A percentile compares a stretch with the other conserved stretches of the same genome.
Conservation (phyloP, 495 filamentous ascomycete species). For the Opeltia flavorubescens region DNA sequence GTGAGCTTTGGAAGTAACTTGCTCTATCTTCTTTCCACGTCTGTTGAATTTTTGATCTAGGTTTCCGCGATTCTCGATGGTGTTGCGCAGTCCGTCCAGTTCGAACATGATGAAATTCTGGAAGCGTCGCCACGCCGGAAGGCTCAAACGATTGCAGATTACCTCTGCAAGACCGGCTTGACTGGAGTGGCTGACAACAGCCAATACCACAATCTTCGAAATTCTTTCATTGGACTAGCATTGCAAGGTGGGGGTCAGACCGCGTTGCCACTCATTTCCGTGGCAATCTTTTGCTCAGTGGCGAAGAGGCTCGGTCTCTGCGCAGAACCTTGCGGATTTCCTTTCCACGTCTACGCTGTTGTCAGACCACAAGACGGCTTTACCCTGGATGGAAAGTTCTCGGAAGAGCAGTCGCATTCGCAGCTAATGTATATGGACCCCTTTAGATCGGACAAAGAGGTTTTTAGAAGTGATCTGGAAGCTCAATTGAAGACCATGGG, state of each 20-base stretch:
- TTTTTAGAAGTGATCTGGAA: constrained; percentile 41
- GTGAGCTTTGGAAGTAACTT: constrained; percentile 25
- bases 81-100: constrained; percentile 39
- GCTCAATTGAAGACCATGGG: constrained; percentile 49
- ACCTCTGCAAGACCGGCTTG: constrained; percentile 49
- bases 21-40: not conserved
- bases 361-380: constrained; percentile 43
- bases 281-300: constrained; percentile 56
- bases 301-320: constrained; percentile 52
- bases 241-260: constrained; percentile 46
- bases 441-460: constrained; percentile 55
- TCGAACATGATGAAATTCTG: constrained; percentile 33
- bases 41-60: constrained; percentile 22
- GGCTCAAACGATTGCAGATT: constrained; percentile 51
- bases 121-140: constrained; percentile 44
- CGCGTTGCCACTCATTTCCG: constrained; percentile 66
- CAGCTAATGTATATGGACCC: constrained; percentile 72
- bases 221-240: constrained; percentile 69
- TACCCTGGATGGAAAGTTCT: constrained; percentile 48
- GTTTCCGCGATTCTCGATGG: constrained; percentile 48
- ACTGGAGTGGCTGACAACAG: constrained; percentile 48
- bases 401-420: constrained; percentile 26
- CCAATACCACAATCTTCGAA: constrained; percentile 64
- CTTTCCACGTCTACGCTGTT: constrained; percentile 65
- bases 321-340: constrained; percentile 60